Evolutionary conservation across 2,329 filamentous ascomycete species (phyloP), one percentile per base, ranked within the genome.

Genomic region (Colletotrichum sojae): DNA sequence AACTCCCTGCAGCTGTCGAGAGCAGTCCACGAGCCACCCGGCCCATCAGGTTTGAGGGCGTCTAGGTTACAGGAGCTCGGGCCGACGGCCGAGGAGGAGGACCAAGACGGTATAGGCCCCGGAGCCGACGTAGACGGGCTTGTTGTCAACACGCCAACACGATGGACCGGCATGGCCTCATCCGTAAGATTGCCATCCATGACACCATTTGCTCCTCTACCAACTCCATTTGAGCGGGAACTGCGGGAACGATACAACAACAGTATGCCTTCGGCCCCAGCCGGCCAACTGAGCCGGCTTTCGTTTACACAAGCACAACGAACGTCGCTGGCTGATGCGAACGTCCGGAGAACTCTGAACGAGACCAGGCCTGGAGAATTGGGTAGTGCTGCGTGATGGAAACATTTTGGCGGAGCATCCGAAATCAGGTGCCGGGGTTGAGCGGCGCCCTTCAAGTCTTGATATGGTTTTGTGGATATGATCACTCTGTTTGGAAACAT

Each of bases 71-170:
- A 66, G 45, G 56, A 69, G 16, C 22, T 58, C 16, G 67, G 61
- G 5, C 63, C 59, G 22, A 43, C 57, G 10, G 48, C 45, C 3
- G 59, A 59, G 20, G 70, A 71, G 13, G 68, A 71, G 52, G 67
- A 71, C 25, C 57, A 68, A 13, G 67, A 67, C 16, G 63, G 51
- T n/a, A 25, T 39, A 16, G 60, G 43, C 6, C 58, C 60, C 9
- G 70, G 59, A 13, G 45, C 25, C 16, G 69, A 69, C 18, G 51
- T 39, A 6, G 54, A 62, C 27, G 46, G 55, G 27, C 52, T 64
- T 4, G 25, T 69, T 13, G 63, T 81, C 15, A 80, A 81, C 55
- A 86, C 84, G 8, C 84, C 84, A 2, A 85, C 83, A n/a, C 82
- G 82, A 57, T 82, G 83, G 79, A 84, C 82, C 3, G 81, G 84